Evolutionary conservation across 1,284 basidiomycete species (phyloP).

Genomic region (Trametes sp.): DNA sequence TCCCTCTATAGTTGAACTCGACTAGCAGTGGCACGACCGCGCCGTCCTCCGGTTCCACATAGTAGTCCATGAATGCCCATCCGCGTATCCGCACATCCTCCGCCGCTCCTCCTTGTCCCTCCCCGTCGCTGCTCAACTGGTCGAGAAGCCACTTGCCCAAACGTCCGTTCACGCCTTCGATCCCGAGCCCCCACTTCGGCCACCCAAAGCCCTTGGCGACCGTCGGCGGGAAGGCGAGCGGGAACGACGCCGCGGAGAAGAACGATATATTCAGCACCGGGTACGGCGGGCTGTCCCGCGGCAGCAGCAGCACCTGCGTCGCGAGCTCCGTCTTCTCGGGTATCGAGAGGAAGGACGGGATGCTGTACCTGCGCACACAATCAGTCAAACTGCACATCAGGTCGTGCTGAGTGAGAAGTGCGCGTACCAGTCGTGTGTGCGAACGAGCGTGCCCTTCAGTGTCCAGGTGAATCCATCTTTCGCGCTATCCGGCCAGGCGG

Average conservation of each 20-base stretch:
- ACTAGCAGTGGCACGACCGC: slow-evolving; percentile 71
- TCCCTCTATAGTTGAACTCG: slow-evolving; percentile 75
- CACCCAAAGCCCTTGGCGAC: slow-evolving; percentile 85
- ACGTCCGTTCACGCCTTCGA: slow-evolving; percentile 84
- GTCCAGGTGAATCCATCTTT: slow-evolving; percentile 79
- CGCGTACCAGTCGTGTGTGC: slow-evolving; percentile 83
- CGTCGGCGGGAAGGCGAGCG: slow-evolving; percentile 75
- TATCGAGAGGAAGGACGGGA: slow-evolving; percentile 78
- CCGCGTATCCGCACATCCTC: slow-evolving; percentile 59
- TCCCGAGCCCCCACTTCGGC: slow-evolving; percentile 74
- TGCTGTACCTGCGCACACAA: slow-evolving; percentile 68
- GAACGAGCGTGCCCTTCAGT: slow-evolving; percentile 69
- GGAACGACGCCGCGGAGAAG: slow-evolving; percentile 84
- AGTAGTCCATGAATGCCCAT: slow-evolving; percentile 81
- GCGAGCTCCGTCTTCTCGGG: slow-evolving; percentile 77
- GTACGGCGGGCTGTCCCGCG: slow-evolving; percentile 45
- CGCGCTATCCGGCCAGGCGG: slow-evolving; percentile 80
- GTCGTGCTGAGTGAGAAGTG: no score
- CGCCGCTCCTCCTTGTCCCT: not conserved
- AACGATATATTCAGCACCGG: slow-evolving; percentile 74
- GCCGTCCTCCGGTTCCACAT: slow-evolving; percentile 57
- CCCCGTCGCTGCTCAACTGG: slow-evolving; percentile 15
- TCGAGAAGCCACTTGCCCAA: slow-evolving; percentile 74
- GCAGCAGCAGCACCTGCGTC: slow-evolving; percentile 58
- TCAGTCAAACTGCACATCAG: not conserved